A percentile compares a stretch with the other conserved stretches of the same genome.
Evolutionary conservation across 1,284 basidiomycete species (phyloP).

Genomic region (Cryptococcus sp.): DNA sequence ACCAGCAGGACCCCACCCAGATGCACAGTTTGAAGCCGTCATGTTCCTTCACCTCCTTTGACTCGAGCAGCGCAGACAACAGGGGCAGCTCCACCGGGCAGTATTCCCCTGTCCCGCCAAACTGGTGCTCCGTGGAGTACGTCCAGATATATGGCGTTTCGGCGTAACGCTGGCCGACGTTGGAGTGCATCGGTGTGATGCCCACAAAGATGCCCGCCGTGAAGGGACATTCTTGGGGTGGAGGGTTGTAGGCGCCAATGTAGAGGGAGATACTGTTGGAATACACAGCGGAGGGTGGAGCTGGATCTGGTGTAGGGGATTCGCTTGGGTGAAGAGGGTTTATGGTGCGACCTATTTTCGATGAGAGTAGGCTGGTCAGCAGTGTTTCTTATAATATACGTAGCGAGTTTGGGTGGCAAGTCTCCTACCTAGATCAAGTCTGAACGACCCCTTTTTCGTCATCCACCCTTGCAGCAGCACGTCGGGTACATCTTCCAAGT

Average conservation of each 20-base stretch:
- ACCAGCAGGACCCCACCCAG: conserved; percentile 62
- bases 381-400: too few species aligned
- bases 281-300: conserved; percentile 9
- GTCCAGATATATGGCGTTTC: conserved; percentile 72
- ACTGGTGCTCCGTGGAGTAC: conserved; percentile 63
- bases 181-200: conserved; percentile 63
- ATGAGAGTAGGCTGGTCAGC: not conserved
- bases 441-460: conserved; percentile 68
- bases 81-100: conserved; percentile 68
- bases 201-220: conserved; percentile 67
- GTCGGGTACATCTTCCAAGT: conserved; percentile 55
- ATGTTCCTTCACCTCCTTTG: conserved; percentile 58
- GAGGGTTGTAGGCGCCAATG: conserved; percentile 63
- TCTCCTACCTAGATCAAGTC: conserved; percentile 51
- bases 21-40: conserved; percentile 66
- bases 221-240: conserved; percentile 56
- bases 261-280: conserved; percentile 57
- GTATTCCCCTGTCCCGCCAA: conserved; percentile 65
- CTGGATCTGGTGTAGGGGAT: conserved; percentile 21
- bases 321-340: conserved; percentile 14
- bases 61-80: conserved; percentile 60
- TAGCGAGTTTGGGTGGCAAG: not conserved
- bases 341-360: conserved; percentile 19
- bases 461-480: conserved; percentile 62
- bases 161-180: conserved; percentile 60